Base-by-base conservation (phyloP, 108 stramenopile genomes). In the Discostella stelligeroides region DNA sequence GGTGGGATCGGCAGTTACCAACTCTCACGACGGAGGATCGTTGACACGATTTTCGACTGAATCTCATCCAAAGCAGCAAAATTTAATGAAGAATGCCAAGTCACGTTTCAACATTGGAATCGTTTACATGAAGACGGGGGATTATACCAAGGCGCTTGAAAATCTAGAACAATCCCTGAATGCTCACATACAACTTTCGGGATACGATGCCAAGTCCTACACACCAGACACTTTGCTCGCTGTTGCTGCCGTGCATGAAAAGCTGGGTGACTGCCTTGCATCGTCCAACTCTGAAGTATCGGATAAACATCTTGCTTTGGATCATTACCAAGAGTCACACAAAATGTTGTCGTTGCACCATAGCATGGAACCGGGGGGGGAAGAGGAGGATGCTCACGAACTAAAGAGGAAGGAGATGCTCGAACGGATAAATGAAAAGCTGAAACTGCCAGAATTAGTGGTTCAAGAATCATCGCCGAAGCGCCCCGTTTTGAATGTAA, bases 91-190 rank as follows among this genome's bases (percentile, higher is more conserved):
- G 60, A 67, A 69, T 48, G 67, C 75, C 54, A 76, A 76, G 45
- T 68, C 75, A 6, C 51, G 75, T 14, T 76, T 53, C 68, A 78
- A 78, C 64, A 78, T 78, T 10, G 76, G 76, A 4, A 56, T 78
- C 25, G 64, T 78, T 38, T 78, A 78, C 51, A 64, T 78, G 2
- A 78, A 78, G 57, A 70, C 76, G 27, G 69, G 69, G 24, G 76
- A 78, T 49, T 70, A 70, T 41, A 5, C 50, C 25, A 78, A 78
- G 41, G 76, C 76, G n/a, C 68, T 70, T 29, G 69, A 78, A 29
- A 78, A 78, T 39, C 59, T 78, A n/a, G 76, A 78, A 46, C 69
- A 78, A 24, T 61, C 60, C 18, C 76, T 78, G 13, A 70, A 70
- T 40, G 70, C 68, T 24, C 48, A 70, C 64, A 59, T 78, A 14